Evolutionary conservation across 2,329 filamentous ascomycete species (phyloP).

Genomic region (Neopestalotiopsis sp.): DNA sequence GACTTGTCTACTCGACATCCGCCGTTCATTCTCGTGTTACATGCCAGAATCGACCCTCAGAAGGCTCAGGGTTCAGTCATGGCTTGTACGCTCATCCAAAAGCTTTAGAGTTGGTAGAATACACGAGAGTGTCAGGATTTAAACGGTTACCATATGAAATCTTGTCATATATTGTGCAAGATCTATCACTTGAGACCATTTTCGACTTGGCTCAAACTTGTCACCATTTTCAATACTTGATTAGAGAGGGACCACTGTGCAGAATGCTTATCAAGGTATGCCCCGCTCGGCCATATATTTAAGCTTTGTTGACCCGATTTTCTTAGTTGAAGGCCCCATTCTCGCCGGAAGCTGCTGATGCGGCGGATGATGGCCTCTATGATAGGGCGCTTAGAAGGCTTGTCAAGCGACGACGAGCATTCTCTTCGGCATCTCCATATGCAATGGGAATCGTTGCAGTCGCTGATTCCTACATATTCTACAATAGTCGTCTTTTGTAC

Average conservation of each 20-base stretch:
- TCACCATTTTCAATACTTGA: slow-evolving; percentile 53
- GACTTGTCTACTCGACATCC: not conserved
- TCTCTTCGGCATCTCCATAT: slow-evolving; percentile 67
- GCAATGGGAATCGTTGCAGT: slow-evolving; percentile 63
- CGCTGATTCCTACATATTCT: slow-evolving; percentile 67
- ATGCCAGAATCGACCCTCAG: not conserved
- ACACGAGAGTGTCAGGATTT: slow-evolving; percentile 14
- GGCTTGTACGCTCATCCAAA: not conserved
- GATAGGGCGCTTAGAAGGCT: slow-evolving; percentile 62
- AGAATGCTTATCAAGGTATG: slow-evolving; percentile 63
- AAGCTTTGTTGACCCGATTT: slow-evolving; percentile 29
- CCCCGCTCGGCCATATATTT: slow-evolving; percentile 13
- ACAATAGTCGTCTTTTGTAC: slow-evolving; percentile 70
- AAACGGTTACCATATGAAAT: slow-evolving; percentile 65
- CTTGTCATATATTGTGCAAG: slow-evolving; percentile 60
- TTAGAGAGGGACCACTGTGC: slow-evolving; percentile 62
- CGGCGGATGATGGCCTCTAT: slow-evolving; percentile 42
- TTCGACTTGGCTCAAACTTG: slow-evolving; percentile 61
- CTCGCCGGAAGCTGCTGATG: slow-evolving; percentile 39
- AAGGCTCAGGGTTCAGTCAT: not conserved
- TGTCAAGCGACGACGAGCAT: slow-evolving; percentile 64
- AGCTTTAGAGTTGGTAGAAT: not conserved
- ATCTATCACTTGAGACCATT: slow-evolving; percentile 63
- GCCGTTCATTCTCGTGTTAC: not conserved
- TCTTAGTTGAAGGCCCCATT: slow-evolving; percentile 39